Base-by-base conservation (phyloP, 2,329 filamentous ascomycete genomes). In the Sporothrix schenckii region DNA sequence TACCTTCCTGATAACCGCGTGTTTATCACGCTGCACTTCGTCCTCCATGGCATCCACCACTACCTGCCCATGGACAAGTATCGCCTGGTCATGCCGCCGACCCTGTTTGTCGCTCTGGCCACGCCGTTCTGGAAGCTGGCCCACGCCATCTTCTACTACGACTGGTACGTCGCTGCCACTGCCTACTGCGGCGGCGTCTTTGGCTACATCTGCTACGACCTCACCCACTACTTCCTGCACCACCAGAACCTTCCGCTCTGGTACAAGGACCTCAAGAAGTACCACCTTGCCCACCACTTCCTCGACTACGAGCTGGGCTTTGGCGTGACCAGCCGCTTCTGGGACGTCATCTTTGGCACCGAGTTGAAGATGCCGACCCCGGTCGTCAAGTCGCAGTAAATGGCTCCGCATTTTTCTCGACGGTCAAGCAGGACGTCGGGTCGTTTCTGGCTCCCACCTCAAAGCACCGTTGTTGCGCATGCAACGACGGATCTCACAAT, bases 11-110 rank as follows among this genome's bases (percentile, higher is more conserved):
- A 99, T 79, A 97, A 98, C 79, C 87, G 93, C 69, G 90, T 92
- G n/a, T 91, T 87, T 74, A 84, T 99, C 71, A 97, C 93, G 0
- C 76, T 91, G 24, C 95, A 99, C 80, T 99, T 99, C 82, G 82
- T 97, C 53, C 91, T 99, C 34, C 95, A 99, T 77, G 95, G 95
- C 73, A 92, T 99, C 73, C 95, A 99, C 78, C 95, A 99, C 81
- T 99, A 98, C 81, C 87, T 99, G 4, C 95, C 95, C n/a, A 98
- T 99, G 95, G 95, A 99, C 83, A 94, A 91, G 78, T 94, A 97
- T 77, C 90, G 95, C 72, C 89, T 99, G 11, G 95, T 99, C 74
- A 98, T 99, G 95, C 95, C 95, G 0, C 95, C 95, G 0, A 88
- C 92, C 0, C 85, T 99, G 3, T 98, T 99, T 78, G 73, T 94